Percentiles rank a stretch among this genome's conserved stretches.
phyloP scores from a whole-genome alignment of 192 early-diverging fungal species.

The Linnemannia zychae region DNA sequence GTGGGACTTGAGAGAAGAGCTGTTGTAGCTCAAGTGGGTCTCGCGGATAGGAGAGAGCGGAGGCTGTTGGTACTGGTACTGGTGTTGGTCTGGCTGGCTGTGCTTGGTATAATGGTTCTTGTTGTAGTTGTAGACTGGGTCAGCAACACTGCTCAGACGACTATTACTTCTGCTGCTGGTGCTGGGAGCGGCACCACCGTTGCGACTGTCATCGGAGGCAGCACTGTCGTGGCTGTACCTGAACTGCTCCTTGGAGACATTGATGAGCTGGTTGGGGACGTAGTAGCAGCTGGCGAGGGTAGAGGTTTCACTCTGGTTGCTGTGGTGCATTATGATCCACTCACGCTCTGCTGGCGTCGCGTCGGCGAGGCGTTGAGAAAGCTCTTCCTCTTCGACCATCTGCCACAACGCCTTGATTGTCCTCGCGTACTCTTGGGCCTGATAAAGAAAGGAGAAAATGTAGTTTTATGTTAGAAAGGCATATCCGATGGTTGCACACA shows the following conservation, averaged over 20 bases:
- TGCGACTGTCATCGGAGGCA: neutral
- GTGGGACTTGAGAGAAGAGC: neutral
- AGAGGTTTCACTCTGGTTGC: conserved; percentile 2
- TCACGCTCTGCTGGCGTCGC: conserved; percentile 36
- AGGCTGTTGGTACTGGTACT: neutral
- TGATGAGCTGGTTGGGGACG: neutral
- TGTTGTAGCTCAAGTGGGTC: neutral
- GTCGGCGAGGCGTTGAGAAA: conserved; percentile 37
- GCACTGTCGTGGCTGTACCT: neutral
- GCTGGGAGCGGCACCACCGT: neutral
- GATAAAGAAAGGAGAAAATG: neutral
- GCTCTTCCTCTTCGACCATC: conserved; percentile 47
- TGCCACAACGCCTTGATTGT: conserved; percentile 52
- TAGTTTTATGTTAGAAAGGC: neutral
- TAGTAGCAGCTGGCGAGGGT: conserved; percentile 4
- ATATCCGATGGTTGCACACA: neutral
- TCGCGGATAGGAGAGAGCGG: neutral
- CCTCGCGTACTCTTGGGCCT: conserved; percentile 56
- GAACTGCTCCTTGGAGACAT: neutral
- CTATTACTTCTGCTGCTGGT: neutral
- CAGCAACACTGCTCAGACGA: neutral
- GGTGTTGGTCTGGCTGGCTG: neutral
- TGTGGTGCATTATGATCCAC: conserved; percentile 30
- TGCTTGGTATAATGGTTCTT: neutral
- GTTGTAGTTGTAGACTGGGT: neutral